phyloP scores from a whole-genome alignment of 1,284 basidiomycete species.

The Jaminaea rosea region DNA sequence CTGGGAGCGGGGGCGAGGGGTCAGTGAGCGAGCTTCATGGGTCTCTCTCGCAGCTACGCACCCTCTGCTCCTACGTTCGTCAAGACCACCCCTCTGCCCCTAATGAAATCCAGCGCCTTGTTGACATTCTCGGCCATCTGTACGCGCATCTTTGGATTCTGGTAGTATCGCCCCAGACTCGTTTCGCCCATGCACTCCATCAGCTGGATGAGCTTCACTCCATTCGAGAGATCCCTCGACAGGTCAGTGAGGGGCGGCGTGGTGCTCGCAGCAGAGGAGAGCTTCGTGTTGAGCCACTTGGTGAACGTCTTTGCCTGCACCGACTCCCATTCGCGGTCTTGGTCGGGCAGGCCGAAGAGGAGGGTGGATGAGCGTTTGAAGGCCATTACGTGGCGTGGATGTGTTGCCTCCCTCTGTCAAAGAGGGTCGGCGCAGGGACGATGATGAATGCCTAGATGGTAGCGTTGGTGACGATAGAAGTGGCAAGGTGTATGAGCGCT shows the following conservation, averaged over 20 bases:
- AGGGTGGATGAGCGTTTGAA: slow-evolving; percentile 32
- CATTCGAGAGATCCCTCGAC: slow-evolving; percentile 82
- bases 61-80: slow-evolving; percentile 96
- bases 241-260: slow-evolving; percentile 86
- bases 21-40: neutral
- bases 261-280: too few species aligned
- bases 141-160: slow-evolving; percentile 76
- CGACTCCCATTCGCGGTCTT: slow-evolving; percentile 39
- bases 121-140: slow-evolving; percentile 98
- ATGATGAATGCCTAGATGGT: too few species aligned
- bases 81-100: slow-evolving; percentile 82
- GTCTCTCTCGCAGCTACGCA: slow-evolving; percentile 31
- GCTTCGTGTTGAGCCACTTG: slow-evolving; percentile 71
- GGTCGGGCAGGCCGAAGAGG: slow-evolving; percentile 34
- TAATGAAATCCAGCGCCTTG: slow-evolving; percentile 90
- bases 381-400: too few species aligned
- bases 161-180: slow-evolving; percentile 83
- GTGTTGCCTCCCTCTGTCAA: too few species aligned
- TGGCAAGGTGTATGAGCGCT: too few species aligned
- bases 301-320: slow-evolving; percentile 43
- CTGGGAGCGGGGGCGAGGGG: slow-evolving; percentile 49
- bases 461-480: too few species aligned
- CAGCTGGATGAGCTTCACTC: slow-evolving; percentile 74
- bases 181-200: slow-evolving; percentile 58
- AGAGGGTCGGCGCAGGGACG: too few species aligned